Percentiles rank a stretch among this genome's conserved stretches.
Evolutionary conservation across 345 rosid species (phyloP).

Genomic region (Gossypium herbaceum): DNA sequence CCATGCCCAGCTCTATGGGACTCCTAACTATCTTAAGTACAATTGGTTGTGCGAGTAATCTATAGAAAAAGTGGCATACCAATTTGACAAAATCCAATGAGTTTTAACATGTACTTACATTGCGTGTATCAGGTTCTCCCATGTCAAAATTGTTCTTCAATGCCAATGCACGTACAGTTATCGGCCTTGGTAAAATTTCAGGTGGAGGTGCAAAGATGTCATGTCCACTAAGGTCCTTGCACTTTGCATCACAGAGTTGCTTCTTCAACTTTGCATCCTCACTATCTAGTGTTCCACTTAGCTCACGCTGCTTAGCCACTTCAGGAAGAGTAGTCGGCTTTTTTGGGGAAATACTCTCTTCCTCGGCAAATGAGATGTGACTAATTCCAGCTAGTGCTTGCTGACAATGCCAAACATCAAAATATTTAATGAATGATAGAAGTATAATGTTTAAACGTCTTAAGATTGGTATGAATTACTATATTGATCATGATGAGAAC

Average conservation of each 20-base stretch:
- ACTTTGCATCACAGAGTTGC: conserved; percentile 83
- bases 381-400: conserved; percentile 77
- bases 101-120: conserved; percentile 36
- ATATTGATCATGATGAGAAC: not conserved
- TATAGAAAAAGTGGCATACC: not conserved
- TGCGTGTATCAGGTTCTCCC: conserved; percentile 45
- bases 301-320: conserved; percentile 92
- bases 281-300: conserved; percentile 71
- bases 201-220: conserved; percentile 98
- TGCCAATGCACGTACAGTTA: conserved; percentile 59
- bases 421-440: not conserved
- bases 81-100: conserved; percentile 19
- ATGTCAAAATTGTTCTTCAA: conserved; percentile 64
- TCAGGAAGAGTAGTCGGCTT: conserved; percentile 70
- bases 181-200: conserved; percentile 77
- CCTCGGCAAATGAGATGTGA: conserved; percentile 70
- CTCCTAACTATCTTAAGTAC: not conserved
- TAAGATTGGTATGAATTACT: not conserved
- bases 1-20: not conserved
- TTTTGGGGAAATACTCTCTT: conserved; percentile 63
- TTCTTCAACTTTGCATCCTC: conserved; percentile 67
- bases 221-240: conserved; percentile 87
- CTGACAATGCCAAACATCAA: conserved; percentile 34
- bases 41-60: not conserved
- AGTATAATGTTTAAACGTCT: not conserved